Evolutionary conservation across 192 early-diverging fungal genomes (phyloP), one percentile per base, ranked within the genome.

Genomic region (Coemansia sp.): DNA sequence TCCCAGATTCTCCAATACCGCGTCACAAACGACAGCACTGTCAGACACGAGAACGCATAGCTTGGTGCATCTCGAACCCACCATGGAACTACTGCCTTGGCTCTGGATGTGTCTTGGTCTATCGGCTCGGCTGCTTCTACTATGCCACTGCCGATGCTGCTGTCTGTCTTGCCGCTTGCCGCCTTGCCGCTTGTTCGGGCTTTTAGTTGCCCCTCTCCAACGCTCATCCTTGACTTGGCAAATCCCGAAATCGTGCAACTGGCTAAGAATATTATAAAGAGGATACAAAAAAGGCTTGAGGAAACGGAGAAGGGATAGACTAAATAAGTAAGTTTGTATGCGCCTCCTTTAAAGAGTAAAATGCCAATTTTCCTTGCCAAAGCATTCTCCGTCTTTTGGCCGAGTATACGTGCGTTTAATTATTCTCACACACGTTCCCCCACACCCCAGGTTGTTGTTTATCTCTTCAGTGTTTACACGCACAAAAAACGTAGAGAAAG

Each of bases 1-100:
- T 87, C 81, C 62, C 76, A 73, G 30, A 93, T 89, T 65, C 76
- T 82, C 71, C 85, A 90, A 69, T 88, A 92, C 32, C 90, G 82
- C 0, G 88, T 85, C 19, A 84, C 50, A 65, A 91, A 73, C 3
- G 87, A 81, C 24, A 87, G 53, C 7, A 67, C 74, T 19, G 84
- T 34, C 7, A 73, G 70, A 2, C 67, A 28, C 14, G 73, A 41
- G 23, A 76, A 71, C 10, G 78, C 78, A 52, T 74, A 75, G 23
- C 23, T 51, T 27, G 78, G 71, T n/a, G 78, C 74, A 57, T 65
- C 68, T 18, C 41, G 21, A 9, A 81, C 78, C 19, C 70, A 48
- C 18, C 38, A 44, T 14, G 38, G 38, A 44, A 44, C 38, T 14
- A 14, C 16, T 16, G 48, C 49, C 31, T 24, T 53, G 49, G 60